Conservation (phyloP, 148 eudicot genomes). For the Cornus controversa region DNA sequence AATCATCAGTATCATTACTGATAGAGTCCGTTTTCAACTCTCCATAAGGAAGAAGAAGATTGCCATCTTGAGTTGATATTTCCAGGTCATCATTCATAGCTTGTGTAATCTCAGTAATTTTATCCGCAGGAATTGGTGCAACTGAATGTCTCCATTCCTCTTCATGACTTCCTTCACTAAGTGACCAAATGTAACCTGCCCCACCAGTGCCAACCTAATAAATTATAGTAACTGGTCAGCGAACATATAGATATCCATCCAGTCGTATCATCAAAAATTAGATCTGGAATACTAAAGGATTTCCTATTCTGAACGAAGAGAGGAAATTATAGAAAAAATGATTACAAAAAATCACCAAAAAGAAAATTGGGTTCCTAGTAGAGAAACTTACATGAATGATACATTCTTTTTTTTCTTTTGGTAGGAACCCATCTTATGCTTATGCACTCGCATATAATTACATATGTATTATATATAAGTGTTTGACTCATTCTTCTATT, state of each 20-base stretch:
- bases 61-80: constrained; percentile 36
- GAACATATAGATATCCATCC: not conserved
- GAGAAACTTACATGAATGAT: too few relatives aligned
- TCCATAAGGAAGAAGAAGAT: constrained; percentile 61
- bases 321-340: not conserved
- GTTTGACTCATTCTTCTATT: too few relatives aligned
- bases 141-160: constrained; percentile 92
- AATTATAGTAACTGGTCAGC: not conserved
- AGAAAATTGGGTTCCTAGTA: too few relatives aligned
- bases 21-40: constrained; percentile 50
- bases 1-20: constrained; percentile 57
- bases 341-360: too few relatives aligned
- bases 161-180: constrained; percentile 64
- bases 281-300: not conserved
- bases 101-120: constrained; percentile 60
- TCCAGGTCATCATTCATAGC: constrained; percentile 55
- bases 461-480: too few relatives aligned
- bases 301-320: not conserved
- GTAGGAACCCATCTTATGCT: too few relatives aligned
- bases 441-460: too few relatives aligned
- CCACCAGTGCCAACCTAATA: constrained; percentile 85
- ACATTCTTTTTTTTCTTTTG: too few relatives aligned
- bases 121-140: constrained; percentile 82
- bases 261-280: not conserved
- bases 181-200: constrained; percentile 84